Conservation (phyloP, 306 rosid species). For the Acacia acuminata region DNA sequence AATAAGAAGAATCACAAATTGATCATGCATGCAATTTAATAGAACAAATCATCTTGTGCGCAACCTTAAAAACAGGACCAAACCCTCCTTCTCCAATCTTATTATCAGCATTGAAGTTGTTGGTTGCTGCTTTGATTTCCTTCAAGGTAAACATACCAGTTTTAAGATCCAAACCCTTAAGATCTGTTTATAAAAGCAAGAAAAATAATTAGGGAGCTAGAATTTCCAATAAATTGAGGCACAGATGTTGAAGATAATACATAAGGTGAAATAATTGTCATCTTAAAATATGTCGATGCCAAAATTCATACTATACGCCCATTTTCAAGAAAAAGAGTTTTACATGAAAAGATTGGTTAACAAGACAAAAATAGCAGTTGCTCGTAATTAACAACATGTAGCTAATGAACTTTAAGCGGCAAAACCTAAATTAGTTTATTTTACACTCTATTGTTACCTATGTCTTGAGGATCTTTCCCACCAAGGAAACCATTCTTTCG, state of each 20-base stretch:
- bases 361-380: not conserved
- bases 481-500: slow-evolving; percentile 55
- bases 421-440: not conserved
- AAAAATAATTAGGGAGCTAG: not conserved
- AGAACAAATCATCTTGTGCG: not conserved
- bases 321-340: not conserved
- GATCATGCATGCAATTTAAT: not conserved
- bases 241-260: not conserved
- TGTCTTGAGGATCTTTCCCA: slow-evolving; percentile 43
- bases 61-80: slow-evolving; percentile 68
- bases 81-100: slow-evolving; percentile 84
- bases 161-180: slow-evolving; percentile 44
- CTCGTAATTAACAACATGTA: slow-evolving; percentile 28
- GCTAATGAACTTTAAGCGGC: not conserved
- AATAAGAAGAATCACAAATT: not conserved
- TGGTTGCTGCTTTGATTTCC: slow-evolving; percentile 61
- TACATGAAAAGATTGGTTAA: not conserved
- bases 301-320: not conserved
- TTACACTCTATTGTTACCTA: slow-evolving; percentile 44
- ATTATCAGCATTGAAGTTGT: slow-evolving; percentile 49
- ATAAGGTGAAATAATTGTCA: not conserved
- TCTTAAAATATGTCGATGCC: not conserved
- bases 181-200: slow-evolving; percentile 42
- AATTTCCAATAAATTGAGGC: not conserved
- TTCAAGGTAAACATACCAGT: slow-evolving; percentile 45